Evolutionary conservation across 2,329 filamentous ascomycete species (phyloP), one percentile per base, ranked within the genome.

Genomic region (Claviceps sp.): DNA sequence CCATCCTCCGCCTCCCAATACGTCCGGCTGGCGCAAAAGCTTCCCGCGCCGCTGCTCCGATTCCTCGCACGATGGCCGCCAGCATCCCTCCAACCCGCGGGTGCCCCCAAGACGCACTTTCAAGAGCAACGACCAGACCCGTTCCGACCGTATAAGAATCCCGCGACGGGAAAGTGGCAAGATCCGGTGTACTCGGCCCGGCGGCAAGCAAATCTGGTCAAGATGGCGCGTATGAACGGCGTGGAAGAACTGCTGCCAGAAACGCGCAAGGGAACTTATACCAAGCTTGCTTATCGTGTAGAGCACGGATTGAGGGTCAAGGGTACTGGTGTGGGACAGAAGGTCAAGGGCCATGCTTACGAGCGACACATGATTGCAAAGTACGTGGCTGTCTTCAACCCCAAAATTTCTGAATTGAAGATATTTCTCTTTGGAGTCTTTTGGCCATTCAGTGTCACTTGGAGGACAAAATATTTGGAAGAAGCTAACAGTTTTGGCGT

Each of bases 51-150:
- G 42, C 79, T 98, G 46, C 79, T 85, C 64, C 82, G 82, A 62
- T 96, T 98, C 78, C 86, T 98, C 69, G 85, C 85, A 53, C 85
- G 87, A 58, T 96, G 91, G 68, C 93, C 93, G 43, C 89, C 91
- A 47, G 77, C 72, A 50, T 68, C 77, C 59, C 76, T 84, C 63
- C 70, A 80, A 55, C 68, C 76, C 54, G 64, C 67, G 48, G 67
- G 68, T 53, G 64, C 70, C 48, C 62, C 58, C 24, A 72, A 57
- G 69, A 75, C 71, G 56, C 69, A 67, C 53, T 83, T 72, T 72
- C 76, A 79, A 61, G 71, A 72, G 61, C 70, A 73, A 65, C 72
- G 81, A 54, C 74, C 76, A 49, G 93, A 95, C 65, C 91, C 91
- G 0, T 98, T 98, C 73, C 74, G 81, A 55, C 80, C 86, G 40